Evolutionary conservation across 2,329 filamentous ascomycete species (phyloP).

Genomic region (Rasamsonia emersonii): DNA sequence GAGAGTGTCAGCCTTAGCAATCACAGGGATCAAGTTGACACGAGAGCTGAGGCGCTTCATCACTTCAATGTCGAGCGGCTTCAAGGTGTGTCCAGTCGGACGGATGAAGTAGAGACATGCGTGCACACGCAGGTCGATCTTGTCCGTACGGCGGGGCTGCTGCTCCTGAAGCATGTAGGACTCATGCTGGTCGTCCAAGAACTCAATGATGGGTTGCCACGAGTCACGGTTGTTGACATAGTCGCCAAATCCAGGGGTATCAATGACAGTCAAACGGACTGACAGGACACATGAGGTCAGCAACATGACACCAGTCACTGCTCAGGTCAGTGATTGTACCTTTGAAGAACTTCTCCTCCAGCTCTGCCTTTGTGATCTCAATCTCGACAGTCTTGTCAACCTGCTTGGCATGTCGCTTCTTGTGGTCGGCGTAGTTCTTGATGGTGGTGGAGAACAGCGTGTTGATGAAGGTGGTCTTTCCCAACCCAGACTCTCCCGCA

Average conservation of each 20-base stretch:
- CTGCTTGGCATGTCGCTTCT: conserved; percentile 98
- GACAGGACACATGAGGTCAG: conserved; percentile 13
- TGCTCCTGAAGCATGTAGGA: conserved; percentile 99
- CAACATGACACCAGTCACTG: background rate
- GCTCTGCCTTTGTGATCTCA: conserved; percentile 98
- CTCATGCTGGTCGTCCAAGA: conserved; percentile 99
- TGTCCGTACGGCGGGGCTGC: conserved; percentile 93
- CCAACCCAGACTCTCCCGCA: conserved; percentile 94
- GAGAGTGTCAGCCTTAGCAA: conserved; percentile 96
- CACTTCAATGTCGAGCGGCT: conserved; percentile 98
- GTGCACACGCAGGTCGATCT: conserved; percentile 98
- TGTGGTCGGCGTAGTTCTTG: conserved; percentile 99
- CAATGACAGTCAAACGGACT: conserved; percentile 98
- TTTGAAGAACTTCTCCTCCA: conserved; percentile 99
- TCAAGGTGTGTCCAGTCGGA: conserved; percentile 94
- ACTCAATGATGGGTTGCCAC: conserved; percentile 99
- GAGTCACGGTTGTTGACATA: conserved; percentile 99
- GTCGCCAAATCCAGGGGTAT: conserved; percentile 97
- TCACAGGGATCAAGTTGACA: conserved; percentile 96
- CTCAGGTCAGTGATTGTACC: conserved; percentile 46
- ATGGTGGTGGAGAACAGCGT: conserved; percentile 99
- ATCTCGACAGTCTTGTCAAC: conserved; percentile 99
- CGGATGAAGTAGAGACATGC: conserved; percentile 98
- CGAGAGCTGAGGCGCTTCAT: conserved; percentile 99
- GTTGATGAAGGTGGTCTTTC: conserved; percentile 99